Conservation (phyloP, 257 asterid species). For the Ligustrum vulgare region DNA sequence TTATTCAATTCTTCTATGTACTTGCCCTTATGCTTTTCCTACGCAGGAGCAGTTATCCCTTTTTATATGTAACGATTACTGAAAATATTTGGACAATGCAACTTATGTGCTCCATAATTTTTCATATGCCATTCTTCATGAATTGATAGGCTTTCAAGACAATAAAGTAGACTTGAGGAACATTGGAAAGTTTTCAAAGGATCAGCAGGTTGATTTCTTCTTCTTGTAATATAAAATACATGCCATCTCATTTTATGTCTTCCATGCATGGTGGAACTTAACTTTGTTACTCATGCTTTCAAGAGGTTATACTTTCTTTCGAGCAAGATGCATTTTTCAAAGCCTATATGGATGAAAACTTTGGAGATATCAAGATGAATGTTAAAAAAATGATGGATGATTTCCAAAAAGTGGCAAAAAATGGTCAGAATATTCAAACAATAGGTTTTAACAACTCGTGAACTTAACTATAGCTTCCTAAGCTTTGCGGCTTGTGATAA, state of each 20-base stretch:
- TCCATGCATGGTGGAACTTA: slow-evolving; percentile 19
- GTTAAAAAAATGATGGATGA: slow-evolving; percentile 92
- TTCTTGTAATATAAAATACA: slow-evolving; percentile 14
- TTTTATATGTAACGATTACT: not conserved
- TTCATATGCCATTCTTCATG: slow-evolving; percentile 92
- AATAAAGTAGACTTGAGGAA: slow-evolving; percentile 83
- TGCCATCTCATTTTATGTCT: slow-evolving; percentile 20
- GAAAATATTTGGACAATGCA: slow-evolving; percentile 5
- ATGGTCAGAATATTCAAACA: slow-evolving; percentile 95
- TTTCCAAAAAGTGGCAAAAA: slow-evolving; percentile 89
- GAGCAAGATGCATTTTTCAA: slow-evolving; percentile 97
- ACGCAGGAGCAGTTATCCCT: not conserved
- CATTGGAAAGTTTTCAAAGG: slow-evolving; percentile 66
- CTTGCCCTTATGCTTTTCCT: slow-evolving; percentile 4
- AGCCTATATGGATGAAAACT: slow-evolving; percentile 86
- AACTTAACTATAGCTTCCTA: slow-evolving; percentile 23
- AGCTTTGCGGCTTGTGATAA: slow-evolving; percentile 7
- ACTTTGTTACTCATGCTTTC: slow-evolving; percentile 26
- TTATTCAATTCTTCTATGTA: slow-evolving; percentile 23
- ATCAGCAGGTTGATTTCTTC: slow-evolving; percentile 69
- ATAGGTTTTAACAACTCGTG: slow-evolving; percentile 56
- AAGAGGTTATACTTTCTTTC: slow-evolving; percentile 95
- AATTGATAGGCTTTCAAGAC: slow-evolving; percentile 89
- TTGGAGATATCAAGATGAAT: slow-evolving; percentile 98
- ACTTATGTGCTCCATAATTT: slow-evolving; percentile 25